Evolutionary conservation across 495 filamentous ascomycete species (phyloP), one percentile per base, ranked within the genome.

Genomic region (Penicillium manginii): DNA sequence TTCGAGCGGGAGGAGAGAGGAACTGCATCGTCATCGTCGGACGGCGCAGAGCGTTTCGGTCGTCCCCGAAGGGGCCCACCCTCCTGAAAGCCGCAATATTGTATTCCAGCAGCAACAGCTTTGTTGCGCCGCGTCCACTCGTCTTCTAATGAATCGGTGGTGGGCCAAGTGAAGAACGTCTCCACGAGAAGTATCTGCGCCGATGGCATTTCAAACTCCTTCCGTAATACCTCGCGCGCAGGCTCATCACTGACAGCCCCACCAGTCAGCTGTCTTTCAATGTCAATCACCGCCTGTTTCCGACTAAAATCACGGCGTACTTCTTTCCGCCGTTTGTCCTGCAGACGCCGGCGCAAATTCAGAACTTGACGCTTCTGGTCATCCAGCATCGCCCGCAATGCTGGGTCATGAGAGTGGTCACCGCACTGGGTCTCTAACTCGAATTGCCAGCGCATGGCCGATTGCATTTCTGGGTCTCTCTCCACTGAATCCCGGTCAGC

Each of bases 101-200:
- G 51, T 43, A 46, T 54, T n/a, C 52, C 55, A 21, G 67, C 55
- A 48, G 55, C 53, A 26, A 58, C 48, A 52, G 67, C 67, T 47
- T 43, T 57, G 46, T 66, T 63, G 19, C 65, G 65, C 42, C 60
- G 55, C 33, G 45, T 51, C 64, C 59, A 71, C 52, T 68, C 57
- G 9, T 48, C 55, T 58, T 71, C 68, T 51, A 68, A 42, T 39
- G 50, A 71, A 39, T 54, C 15, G 46, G 68, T 64, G 23, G 57
- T 66, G n/a, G 68, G 68, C 62, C 54, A 71, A 40, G 68, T 66
- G 39, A 71, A 52, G 33, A 71, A 62, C n/a, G 51, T 68, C 53
- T 63, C 60, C 23, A 68, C 29, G 15, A 71, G 60, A 55, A 60
- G 46, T 54, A 71, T 68, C 57, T 65, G 51, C 37, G 60, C 48